phyloP scores from a whole-genome alignment of 1,139 yeast genomes.

The Yamadazyma conglobata region DNA sequence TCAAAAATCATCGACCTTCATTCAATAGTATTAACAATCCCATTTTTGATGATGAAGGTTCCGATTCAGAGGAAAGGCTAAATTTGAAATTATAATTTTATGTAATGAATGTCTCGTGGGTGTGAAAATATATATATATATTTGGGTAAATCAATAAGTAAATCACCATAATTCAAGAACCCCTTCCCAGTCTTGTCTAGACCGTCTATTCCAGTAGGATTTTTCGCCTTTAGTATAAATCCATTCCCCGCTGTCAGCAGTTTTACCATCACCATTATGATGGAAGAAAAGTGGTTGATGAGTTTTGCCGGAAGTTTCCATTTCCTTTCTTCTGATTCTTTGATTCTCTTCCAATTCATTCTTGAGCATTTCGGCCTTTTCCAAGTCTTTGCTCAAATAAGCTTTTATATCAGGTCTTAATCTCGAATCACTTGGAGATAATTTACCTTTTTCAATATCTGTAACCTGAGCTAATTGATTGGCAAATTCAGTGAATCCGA shows the following conservation, averaged over 20 bases:
- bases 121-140: too few species aligned
- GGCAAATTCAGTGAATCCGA: constrained; percentile 83
- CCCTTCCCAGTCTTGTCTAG: constrained; percentile 56
- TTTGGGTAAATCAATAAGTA: not conserved
- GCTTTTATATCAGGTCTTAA: constrained; percentile 77
- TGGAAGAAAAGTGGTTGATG: constrained; percentile 68
- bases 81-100: constrained; percentile 26
- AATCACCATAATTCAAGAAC: constrained; percentile 50
- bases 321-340: constrained; percentile 65
- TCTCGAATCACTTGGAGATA: constrained; percentile 89
- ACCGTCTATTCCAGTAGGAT: constrained; percentile 81
- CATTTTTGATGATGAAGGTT: constrained; percentile 15
- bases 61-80: constrained; percentile 36
- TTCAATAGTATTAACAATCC: constrained; percentile 10
- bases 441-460: constrained; percentile 52
- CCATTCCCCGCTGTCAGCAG: constrained; percentile 54
- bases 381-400: constrained; percentile 68
- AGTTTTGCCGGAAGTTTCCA: constrained; percentile 41
- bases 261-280: constrained; percentile 29
- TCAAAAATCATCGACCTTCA: constrained; percentile 31
- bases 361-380: constrained; percentile 68
- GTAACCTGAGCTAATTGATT: constrained; percentile 81
- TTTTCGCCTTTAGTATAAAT: constrained; percentile 54
- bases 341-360: constrained; percentile 72
- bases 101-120: not conserved